These are phyloP conservation scores for Agarophyton chilense DNA, from an alignment of 23 red algal species.

Conservation along the genomic window DNA sequence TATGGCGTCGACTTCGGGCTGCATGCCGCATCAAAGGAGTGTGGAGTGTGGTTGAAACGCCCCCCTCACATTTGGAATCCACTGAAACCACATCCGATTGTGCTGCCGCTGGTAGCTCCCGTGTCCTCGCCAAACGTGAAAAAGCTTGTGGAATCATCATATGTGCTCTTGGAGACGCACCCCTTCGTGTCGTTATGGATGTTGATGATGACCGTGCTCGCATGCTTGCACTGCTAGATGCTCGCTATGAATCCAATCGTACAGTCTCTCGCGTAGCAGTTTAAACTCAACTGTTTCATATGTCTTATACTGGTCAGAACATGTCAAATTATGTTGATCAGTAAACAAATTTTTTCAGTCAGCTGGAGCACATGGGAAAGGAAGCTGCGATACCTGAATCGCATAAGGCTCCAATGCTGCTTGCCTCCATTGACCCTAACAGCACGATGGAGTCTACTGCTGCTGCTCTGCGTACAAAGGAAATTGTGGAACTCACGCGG, in stretches of 20 bases:
- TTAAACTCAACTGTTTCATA: slow-evolving; percentile 32
- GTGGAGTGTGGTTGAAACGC: not conserved
- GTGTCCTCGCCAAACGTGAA: not conserved
- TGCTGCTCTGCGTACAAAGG: too few relatives aligned
- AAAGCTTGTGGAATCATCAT: too few relatives aligned
- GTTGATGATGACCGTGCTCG: slow-evolving; percentile 17
- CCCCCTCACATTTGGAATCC: not conserved
- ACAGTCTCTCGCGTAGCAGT: slow-evolving; percentile 8
- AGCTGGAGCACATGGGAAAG: slow-evolving; percentile 26
- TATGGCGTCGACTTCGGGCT: too few relatives aligned
- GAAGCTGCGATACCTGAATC: too few relatives aligned
- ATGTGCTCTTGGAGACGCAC: slow-evolving; percentile 18
- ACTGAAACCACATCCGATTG: not conserved
- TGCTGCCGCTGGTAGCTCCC: not conserved
- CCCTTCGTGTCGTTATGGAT: slow-evolving; percentile 29
- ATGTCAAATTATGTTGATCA: slow-evolving; percentile 41
- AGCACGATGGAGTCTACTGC: too few relatives aligned
- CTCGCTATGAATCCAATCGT: too few relatives aligned
- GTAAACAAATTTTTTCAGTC: slow-evolving; percentile 1
- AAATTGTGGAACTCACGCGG: too few relatives aligned
- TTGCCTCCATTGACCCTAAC: too few relatives aligned
- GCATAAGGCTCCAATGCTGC: too few relatives aligned
- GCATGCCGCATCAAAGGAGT: too few relatives aligned
- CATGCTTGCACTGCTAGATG: slow-evolving; percentile 33
- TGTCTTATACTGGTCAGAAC: slow-evolving; percentile 25